Conservation (phyloP, 2,329 filamentous ascomycete species). For the Lachnellula willkommii region DNA sequence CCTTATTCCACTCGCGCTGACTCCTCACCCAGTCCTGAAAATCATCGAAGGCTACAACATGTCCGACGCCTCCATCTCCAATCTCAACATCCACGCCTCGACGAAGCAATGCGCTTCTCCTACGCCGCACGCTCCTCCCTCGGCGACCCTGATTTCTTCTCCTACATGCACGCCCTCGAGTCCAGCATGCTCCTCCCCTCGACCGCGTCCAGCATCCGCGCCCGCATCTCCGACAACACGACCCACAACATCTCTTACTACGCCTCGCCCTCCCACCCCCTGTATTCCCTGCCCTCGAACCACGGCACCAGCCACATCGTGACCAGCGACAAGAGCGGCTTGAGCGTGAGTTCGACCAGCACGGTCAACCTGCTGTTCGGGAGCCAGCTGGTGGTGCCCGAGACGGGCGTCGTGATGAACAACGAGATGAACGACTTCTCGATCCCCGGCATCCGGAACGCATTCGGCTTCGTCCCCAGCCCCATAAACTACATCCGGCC, state of each 20-base stretch:
- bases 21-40: constrained; percentile 51
- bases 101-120: constrained; percentile 85
- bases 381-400: constrained; percentile 68
- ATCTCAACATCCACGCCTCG: constrained; percentile 74
- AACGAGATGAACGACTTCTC: constrained; percentile 77
- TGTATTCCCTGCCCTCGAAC: constrained; percentile 61
- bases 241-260: constrained; percentile 73
- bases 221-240: constrained; percentile 63
- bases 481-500: constrained; percentile 76
- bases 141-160: constrained; percentile 74
- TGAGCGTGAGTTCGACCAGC: constrained; percentile 77
- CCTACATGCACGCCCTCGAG: constrained; percentile 59
- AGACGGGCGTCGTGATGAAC: constrained; percentile 50
- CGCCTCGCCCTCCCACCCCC: constrained; percentile 56
- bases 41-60: constrained; percentile 65
- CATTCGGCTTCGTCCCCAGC: constrained; percentile 79
- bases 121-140: constrained; percentile 76
- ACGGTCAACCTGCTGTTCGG: constrained; percentile 88
- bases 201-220: constrained; percentile 54
- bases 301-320: constrained; percentile 72
- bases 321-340: constrained; percentile 63
- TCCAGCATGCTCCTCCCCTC: constrained; percentile 57
- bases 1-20: no score
- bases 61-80: constrained; percentile 35
- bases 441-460: constrained; percentile 70